phyloP scores from a whole-genome alignment of 2,329 filamentous ascomycete genomes.

The Fusarium floridanum region DNA sequence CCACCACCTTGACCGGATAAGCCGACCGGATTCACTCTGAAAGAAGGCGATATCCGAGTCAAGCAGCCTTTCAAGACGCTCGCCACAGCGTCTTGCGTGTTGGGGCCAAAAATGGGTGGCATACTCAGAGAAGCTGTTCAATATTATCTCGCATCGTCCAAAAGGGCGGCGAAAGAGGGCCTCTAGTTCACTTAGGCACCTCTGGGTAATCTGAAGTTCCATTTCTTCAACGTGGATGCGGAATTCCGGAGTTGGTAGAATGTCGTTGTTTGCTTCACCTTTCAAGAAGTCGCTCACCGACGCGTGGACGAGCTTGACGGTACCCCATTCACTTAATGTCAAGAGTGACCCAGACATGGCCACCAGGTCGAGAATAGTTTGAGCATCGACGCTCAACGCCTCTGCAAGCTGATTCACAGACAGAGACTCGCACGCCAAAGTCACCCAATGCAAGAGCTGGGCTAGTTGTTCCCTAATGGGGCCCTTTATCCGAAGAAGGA shows the following conservation, averaged over 20 bases:
- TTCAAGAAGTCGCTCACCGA: neutral
- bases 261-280: neutral
- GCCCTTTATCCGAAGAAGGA: neutral
- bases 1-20: neutral
- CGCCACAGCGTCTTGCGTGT: neutral
- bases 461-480: no score
- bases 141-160: no score
- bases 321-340: no score
- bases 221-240: neutral
- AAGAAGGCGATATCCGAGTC: neutral
- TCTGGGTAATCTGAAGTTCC: neutral
- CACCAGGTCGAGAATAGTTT: neutral
- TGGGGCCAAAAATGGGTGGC: neutral
- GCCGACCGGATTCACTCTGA: neutral
- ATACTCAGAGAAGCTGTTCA: neutral
- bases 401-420: neutral
- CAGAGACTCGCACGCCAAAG: no score
- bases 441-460: neutral
- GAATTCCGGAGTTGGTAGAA: neutral
- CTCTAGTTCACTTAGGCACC: neutral
- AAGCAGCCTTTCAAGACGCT: neutral
- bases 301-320: neutral
- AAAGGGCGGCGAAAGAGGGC: no score
- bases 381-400: fast-evolving
- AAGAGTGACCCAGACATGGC: neutral